Percentiles rank a stretch among this genome's conserved stretches.
phyloP scores from a whole-genome alignment of 176 grass and related monocot genomes.

The Lolium rigidum region DNA sequence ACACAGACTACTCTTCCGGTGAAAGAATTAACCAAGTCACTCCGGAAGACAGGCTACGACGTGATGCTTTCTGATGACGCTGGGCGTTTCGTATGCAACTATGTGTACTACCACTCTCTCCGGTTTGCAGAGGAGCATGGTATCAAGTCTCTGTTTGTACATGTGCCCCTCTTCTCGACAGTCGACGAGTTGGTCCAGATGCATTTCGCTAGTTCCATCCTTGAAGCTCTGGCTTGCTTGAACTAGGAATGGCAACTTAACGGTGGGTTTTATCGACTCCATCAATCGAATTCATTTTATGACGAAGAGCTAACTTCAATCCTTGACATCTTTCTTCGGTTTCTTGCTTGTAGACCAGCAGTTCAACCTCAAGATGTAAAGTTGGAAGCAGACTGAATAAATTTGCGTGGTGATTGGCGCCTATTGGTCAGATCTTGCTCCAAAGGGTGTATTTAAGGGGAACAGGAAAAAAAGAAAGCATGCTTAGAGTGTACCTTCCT shows the following conservation, averaged over 20 bases:
- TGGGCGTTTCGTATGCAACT: conserved; percentile 95
- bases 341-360: conserved; percentile 37
- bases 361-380: conserved; percentile 41
- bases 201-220: conserved; percentile 78
- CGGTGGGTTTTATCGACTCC: conserved; percentile 11
- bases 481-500: conserved; percentile 34
- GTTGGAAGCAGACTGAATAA: conserved; percentile 49
- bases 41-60: conserved; percentile 83
- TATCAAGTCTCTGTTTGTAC: conserved; percentile 92
- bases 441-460: conserved; percentile 29
- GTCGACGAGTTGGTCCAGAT: conserved; percentile 93
- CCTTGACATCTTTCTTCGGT: background rate
- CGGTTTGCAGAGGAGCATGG: conserved; percentile 76
- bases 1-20: conserved; percentile 77
- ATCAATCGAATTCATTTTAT: background rate
- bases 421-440: conserved; percentile 45
- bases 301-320: background rate
- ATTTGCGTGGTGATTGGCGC: conserved; percentile 30
- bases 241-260: conserved; percentile 46
- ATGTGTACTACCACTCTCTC: conserved; percentile 94
- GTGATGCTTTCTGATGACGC: conserved; percentile 83
- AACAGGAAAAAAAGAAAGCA: background rate
- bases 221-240: conserved; percentile 64
- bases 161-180: conserved; percentile 90
- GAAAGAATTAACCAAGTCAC: conserved; percentile 65